Conservation (phyloP, 2,329 filamentous ascomycete genomes). For the Harringtonia aguacate region DNA sequence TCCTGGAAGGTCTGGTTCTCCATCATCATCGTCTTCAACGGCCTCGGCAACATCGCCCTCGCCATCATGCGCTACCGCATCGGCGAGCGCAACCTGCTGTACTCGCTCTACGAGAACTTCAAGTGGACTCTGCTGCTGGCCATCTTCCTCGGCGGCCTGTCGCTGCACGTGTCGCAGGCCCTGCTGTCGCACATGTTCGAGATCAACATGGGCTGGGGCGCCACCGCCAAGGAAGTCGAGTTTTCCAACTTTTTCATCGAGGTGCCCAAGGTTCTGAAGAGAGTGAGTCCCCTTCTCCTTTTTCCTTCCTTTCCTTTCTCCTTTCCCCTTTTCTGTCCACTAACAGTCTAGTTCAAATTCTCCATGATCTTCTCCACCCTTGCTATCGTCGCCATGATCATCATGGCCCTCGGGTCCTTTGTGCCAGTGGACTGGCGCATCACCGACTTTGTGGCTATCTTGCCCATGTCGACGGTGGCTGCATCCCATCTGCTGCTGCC, state of each 20-base stretch:
- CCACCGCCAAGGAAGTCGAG: slow-evolving; percentile 73
- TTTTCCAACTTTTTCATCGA: slow-evolving; percentile 80
- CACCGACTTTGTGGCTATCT: slow-evolving; percentile 62
- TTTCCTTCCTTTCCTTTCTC: slow-evolving; percentile 17
- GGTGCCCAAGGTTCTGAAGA: slow-evolving; percentile 65
- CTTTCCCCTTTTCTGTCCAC: not conserved
- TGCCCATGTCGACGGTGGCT: slow-evolving; percentile 64
- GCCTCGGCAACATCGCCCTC: slow-evolving; percentile 60
- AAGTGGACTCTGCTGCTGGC: slow-evolving; percentile 66
- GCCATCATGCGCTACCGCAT: slow-evolving; percentile 64
- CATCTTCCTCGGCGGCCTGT: slow-evolving; percentile 75
- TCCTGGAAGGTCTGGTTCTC: slow-evolving; percentile 74
- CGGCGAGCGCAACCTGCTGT: slow-evolving; percentile 50
- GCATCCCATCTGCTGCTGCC: slow-evolving; percentile 61
- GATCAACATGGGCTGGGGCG: slow-evolving; percentile 78
- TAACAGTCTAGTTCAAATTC: slow-evolving; percentile 53
- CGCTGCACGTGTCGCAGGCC: slow-evolving; percentile 70
- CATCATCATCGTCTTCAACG: slow-evolving; percentile 69
- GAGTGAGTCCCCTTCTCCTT: slow-evolving; percentile 47
- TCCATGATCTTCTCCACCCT: slow-evolving; percentile 51
- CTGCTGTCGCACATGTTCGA: slow-evolving; percentile 75
- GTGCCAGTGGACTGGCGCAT: slow-evolving; percentile 57
- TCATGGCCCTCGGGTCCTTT: slow-evolving; percentile 52
- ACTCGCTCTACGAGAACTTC: slow-evolving; percentile 51
- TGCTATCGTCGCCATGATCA: slow-evolving; percentile 51